Conservation (phyloP, 805 yeast species). For the Candida xiaguanensis region DNA sequence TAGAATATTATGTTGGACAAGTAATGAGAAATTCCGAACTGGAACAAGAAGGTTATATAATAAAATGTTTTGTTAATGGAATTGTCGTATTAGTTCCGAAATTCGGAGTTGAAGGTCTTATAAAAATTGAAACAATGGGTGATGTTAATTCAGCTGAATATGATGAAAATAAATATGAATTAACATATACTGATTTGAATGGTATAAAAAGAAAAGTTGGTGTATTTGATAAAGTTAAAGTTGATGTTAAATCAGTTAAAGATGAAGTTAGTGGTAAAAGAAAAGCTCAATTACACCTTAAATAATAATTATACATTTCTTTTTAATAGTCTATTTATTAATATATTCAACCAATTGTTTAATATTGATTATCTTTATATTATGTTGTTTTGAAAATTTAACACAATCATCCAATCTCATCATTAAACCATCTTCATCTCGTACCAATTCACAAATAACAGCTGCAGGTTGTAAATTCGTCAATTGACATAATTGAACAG, state of each 20-base stretch:
- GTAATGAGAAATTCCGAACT: conserved; percentile 84
- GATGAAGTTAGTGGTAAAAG: conserved; percentile 91
- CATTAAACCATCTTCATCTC: conserved; percentile 93
- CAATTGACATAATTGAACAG: conserved; percentile 78
- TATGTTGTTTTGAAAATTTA: conserved; percentile 58
- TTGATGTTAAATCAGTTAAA: conserved; percentile 73
- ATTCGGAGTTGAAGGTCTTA: conserved; percentile 93
- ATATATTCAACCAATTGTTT: conserved; percentile 55
- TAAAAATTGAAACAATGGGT: conserved; percentile 72
- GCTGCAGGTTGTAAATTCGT: conserved; percentile 82
- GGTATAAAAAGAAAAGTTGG: conserved; percentile 49
- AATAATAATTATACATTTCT: conserved; percentile 19
- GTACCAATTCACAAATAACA: conserved; percentile 89
- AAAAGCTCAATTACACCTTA: conserved; percentile 72
- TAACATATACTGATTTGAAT: conserved; percentile 51
- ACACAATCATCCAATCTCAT: conserved; percentile 87
- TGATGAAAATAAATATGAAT: conserved; percentile 73
- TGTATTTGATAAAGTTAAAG: conserved; percentile 83
- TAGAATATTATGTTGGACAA: conserved; percentile 97
- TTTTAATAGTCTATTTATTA: conserved; percentile 3
- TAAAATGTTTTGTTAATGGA: conserved; percentile 91
- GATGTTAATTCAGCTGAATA: conserved; percentile 60
- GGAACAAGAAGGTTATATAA: conserved; percentile 83
- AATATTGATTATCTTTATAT: conserved; percentile 72
- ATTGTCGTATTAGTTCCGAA: conserved; percentile 91